Percentiles rank a stretch among this genome's conserved stretches.
Evolutionary conservation across 2,329 filamentous ascomycete genomes (phyloP).

Genomic region (Zymoseptoria brevis): DNA sequence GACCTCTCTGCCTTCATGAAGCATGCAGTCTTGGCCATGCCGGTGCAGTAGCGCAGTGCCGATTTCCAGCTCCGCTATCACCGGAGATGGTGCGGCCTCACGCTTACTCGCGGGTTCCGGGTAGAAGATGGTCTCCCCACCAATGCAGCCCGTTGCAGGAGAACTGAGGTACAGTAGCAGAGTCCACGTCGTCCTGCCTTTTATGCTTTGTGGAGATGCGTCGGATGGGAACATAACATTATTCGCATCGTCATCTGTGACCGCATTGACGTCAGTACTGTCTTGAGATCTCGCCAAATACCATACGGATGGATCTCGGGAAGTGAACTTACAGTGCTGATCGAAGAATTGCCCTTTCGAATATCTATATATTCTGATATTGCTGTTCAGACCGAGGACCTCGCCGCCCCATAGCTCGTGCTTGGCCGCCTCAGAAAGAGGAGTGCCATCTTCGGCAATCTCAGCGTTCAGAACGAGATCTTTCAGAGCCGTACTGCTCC

Average conservation of each 20-base stretch:
- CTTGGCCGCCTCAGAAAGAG: conserved; percentile 25
- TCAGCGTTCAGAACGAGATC: conserved; percentile 44
- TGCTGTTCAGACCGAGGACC: conserved; percentile 74
- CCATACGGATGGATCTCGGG: not conserved
- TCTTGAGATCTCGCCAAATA: not conserved
- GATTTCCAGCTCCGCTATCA: conserved; percentile 68
- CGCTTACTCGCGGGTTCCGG: conserved; percentile 48
- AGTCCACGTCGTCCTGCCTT: conserved; percentile 79
- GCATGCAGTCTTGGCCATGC: conserved; percentile 79
- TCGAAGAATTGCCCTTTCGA: conserved; percentile 82
- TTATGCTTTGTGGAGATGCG: conserved; percentile 33
- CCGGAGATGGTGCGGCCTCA: conserved; percentile 41
- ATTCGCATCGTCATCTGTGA: conserved; percentile 78
- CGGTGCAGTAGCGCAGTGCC: conserved; percentile 81
- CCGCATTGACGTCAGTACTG: not conserved
- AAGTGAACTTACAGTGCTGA: conserved; percentile 66
- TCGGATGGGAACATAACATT: conserved; percentile 51
- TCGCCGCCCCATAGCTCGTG: conserved; percentile 64
- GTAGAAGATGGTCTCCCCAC: conserved; percentile 90
- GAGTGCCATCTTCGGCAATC: conserved; percentile 22
- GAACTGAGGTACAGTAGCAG: conserved; percentile 80
- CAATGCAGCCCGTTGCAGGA: conserved; percentile 62
- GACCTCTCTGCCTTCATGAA: conserved; percentile 81
- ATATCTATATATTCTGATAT: conserved; percentile 86
- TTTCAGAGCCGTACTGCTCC: conserved; percentile 67